Evolutionary conservation across 2,329 filamentous ascomycete species (phyloP).

Genomic region (Zymoseptoria passerinii): DNA sequence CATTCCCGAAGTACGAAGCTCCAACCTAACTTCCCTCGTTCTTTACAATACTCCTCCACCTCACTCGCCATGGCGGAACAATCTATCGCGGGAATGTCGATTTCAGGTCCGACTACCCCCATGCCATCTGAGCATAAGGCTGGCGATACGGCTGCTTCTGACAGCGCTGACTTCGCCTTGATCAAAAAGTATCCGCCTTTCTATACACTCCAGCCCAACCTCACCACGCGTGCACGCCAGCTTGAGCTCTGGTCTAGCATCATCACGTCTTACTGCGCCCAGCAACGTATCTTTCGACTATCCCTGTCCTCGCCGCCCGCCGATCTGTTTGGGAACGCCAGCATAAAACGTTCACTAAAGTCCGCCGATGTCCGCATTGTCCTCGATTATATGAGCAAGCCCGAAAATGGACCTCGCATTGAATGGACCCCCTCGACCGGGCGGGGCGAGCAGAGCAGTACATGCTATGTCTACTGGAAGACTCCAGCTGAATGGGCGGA

Average conservation of each 20-base stretch:
- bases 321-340: slow-evolving; percentile 45
- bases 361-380: slow-evolving; percentile 46
- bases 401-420: slow-evolving; percentile 41
- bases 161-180: neutral
- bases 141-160: neutral
- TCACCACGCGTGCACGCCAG: slow-evolving; percentile 64
- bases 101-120: neutral
- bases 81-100: neutral
- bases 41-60: too few species aligned
- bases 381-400: slow-evolving; percentile 48
- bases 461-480: slow-evolving; percentile 74
- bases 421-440: slow-evolving; percentile 52
- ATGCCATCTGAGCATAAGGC: neutral
- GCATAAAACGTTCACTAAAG: slow-evolving; percentile 38
- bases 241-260: slow-evolving; percentile 79
- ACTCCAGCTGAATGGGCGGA: slow-evolving; percentile 86
- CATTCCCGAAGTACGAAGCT: neutral
- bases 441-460: slow-evolving; percentile 39
- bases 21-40: too few species aligned
- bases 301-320: slow-evolving; percentile 50
- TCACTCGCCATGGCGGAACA: neutral
- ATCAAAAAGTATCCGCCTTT: slow-evolving; percentile 53
- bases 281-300: slow-evolving; percentile 69
- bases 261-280: slow-evolving; percentile 73
- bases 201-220: slow-evolving; percentile 73